These are phyloP conservation scores for Euphorbia tirucalli DNA, from an alignment of 345 rosid genomes.

Conservation along the genomic window DNA sequence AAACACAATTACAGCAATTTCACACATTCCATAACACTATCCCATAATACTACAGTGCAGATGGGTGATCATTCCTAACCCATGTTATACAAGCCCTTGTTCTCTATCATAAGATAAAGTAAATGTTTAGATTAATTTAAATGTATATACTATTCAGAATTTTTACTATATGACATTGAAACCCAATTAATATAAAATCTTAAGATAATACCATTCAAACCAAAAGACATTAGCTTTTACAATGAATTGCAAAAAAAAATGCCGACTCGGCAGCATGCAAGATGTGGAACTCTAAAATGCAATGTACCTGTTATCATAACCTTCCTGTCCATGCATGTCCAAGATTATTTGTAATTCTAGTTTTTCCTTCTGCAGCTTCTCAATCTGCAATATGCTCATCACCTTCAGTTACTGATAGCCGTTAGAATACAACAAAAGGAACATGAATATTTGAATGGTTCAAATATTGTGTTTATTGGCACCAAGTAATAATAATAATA, in stretches of 20 bases:
- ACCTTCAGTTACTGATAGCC: constrained; percentile 9
- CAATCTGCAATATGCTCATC: constrained; percentile 56
- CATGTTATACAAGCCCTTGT: no score
- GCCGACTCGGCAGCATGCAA: neutral
- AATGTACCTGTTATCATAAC: constrained; percentile 65
- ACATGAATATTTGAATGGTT: neutral
- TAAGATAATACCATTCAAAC: neutral
- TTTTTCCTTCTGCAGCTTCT: constrained; percentile 70
- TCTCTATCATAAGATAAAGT: no score
- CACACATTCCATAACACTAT: no score
- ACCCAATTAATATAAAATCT: neutral
- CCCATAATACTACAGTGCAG: no score
- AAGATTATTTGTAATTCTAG: constrained; percentile 61
- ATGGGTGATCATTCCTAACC: no score
- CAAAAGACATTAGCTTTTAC: neutral
- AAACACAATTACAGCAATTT: no score
- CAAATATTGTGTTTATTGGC: neutral
- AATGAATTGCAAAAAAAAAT: constrained; percentile 7
- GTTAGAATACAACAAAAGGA: constrained; percentile 8
- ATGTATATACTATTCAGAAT: no score
- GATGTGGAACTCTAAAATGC: constrained; percentile 18
- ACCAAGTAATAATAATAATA: neutral
- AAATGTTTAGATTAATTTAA: no score
- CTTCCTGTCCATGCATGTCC: constrained; percentile 72
- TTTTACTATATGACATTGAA: no score